Evolutionary conservation across 495 filamentous ascomycete species (phyloP).

Genomic region (Aspergillus asperescens): DNA sequence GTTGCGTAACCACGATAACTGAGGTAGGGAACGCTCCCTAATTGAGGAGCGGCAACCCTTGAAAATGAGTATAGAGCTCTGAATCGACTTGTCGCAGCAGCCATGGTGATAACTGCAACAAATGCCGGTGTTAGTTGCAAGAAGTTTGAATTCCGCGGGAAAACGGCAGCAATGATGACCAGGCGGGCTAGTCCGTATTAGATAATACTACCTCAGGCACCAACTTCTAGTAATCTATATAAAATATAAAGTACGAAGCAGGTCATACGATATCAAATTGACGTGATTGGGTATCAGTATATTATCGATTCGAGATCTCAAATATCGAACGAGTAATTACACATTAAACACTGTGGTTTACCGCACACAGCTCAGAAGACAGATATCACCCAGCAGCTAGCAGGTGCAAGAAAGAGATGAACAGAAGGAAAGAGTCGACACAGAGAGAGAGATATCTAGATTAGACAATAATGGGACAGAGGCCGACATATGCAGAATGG

Average conservation of each 20-base stretch:
- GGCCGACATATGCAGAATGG: not conserved
- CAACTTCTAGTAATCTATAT: not conserved
- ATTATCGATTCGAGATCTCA: not conserved
- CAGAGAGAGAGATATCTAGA: not conserved
- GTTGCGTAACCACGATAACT: conserved; percentile 38
- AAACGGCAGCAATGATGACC: conserved; percentile 17
- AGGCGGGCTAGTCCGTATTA: conserved; percentile 11
- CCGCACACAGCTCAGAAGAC: not conserved
- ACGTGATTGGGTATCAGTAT: conserved; percentile 14
- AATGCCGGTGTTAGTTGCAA: conserved; percentile 4
- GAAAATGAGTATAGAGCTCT: conserved; percentile 33
- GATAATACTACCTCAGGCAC: conserved; percentile 1
- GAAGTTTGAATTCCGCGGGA: conserved; percentile 29
- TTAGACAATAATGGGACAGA: no score
- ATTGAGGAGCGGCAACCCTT: conserved; percentile 17
- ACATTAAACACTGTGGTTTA: conserved; percentile 13
- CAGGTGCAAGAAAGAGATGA: not conserved
- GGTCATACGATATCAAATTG: not conserved
- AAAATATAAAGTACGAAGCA: not conserved
- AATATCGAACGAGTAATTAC: conserved; percentile 9
- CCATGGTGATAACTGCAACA: conserved; percentile 6
- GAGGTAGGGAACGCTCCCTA: conserved; percentile 16
- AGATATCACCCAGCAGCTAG: conserved; percentile 4
- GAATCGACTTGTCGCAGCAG: conserved; percentile 32
- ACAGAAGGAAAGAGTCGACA: not conserved